Base-by-base conservation (phyloP, 768 basidiomycete genomes). In the Coprinopsis cinerea region DNA sequence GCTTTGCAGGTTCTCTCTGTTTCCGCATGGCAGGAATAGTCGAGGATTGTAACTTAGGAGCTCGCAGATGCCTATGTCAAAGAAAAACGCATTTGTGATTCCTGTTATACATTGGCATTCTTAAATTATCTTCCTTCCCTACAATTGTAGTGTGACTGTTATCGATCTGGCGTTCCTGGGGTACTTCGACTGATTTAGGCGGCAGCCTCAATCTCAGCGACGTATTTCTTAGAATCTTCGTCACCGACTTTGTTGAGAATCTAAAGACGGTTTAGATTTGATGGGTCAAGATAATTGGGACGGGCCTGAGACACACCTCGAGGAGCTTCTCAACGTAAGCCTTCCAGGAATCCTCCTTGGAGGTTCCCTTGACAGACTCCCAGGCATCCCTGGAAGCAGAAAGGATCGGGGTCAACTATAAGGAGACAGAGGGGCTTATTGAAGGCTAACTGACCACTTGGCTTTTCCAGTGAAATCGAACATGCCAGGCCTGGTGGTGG, bases 401-500 rank as follows among this genome's bases (percentile, higher is more conserved):
- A 23, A 42, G 25, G 50, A 49, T 20, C n/a, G n/a, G 28, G 45
- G 13, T 22, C 52, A 22, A 36, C 20, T 24, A 14, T 24, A 48
- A 27, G 53, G 30, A 15, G n/a, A 40, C 51, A 51, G n/a, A 35
- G 17, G 43, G 34, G 14, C 6, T 26, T 11, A 10, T 15, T 14
- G 9, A 6, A 5, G 15, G 40, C 52, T 17, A 32, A 50, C 68
- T 54, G 44, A 92, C 92, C 92, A 95, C 75, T 97, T 98, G 55
- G 82, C 85, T 69, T 88, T 93, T 56, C 85, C 94, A 18, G 71
- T 68, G 61, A 96, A 94, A 64, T 95, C 90, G 32, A 96, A 63
- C 70, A 92, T 51, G 37, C 91, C 89, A 37, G 88, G 88, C 22
- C 77, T 70, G 22, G 65, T 0, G 45, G 70, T 82, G 63, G 76